phyloP scores from a whole-genome alignment of 805 yeast genomes.

The Huiozyma naganishii region DNA sequence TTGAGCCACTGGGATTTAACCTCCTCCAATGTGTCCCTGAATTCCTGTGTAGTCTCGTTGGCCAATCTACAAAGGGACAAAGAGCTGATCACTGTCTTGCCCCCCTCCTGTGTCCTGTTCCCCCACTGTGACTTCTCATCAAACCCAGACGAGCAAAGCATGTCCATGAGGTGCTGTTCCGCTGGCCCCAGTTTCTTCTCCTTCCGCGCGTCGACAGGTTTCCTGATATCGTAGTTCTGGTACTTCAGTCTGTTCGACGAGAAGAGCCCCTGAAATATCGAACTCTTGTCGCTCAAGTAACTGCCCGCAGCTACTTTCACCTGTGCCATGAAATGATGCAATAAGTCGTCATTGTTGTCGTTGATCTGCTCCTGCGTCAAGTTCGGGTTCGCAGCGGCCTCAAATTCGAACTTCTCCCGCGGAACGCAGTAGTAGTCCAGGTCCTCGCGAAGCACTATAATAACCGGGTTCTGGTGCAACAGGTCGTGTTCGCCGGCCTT shows the following conservation, averaged over 20 bases:
- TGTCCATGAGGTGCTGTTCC: conserved; percentile 86
- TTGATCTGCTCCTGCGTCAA: conserved; percentile 32
- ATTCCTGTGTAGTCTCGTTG: conserved; percentile 31
- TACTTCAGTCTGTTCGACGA: conserved; percentile 26
- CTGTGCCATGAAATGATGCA: conserved; percentile 42
- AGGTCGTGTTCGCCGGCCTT: conserved; percentile 48
- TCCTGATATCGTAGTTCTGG: conserved; percentile 34
- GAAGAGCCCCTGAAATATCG: conserved; percentile 67
- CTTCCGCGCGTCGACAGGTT: conserved; percentile 13
- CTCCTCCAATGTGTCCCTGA: conserved; percentile 17
- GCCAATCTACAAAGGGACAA: conserved; percentile 34
- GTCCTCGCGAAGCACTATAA: conserved; percentile 88
- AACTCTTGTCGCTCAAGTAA: conserved; percentile 41
- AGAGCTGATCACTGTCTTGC: conserved; percentile 77
- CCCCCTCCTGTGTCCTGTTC: conserved; percentile 75
- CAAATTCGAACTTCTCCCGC: conserved; percentile 31
- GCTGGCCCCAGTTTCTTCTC: conserved; percentile 67
- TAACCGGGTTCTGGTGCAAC: conserved; percentile 71
- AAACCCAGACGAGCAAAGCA: conserved; percentile 89
- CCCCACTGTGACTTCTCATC: conserved; percentile 68
- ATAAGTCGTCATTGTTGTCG: conserved; percentile 30
- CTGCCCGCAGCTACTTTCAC: conserved; percentile 69
- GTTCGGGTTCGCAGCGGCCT: conserved; percentile 4
- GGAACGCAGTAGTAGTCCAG: conserved; percentile 89
- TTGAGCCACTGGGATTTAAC: conserved; percentile 13